These are phyloP conservation scores for Dicorynia guianensis DNA, from an alignment of 306 rosid genomes.

Conservation along the genomic window DNA sequence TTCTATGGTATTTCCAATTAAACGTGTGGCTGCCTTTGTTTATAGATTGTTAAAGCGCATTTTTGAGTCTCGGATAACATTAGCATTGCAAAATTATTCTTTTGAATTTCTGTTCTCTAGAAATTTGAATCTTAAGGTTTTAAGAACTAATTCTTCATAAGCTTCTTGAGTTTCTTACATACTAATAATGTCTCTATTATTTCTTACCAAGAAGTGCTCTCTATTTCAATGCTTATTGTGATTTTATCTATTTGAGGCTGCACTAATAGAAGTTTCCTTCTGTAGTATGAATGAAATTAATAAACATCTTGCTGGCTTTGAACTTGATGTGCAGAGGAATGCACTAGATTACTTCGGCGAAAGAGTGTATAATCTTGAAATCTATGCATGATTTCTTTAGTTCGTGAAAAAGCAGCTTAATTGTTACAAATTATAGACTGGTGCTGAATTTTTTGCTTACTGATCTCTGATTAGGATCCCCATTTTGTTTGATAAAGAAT, in stretches of 20 bases:
- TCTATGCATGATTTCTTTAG: not conserved
- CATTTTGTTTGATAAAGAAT: no score
- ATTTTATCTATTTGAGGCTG: not conserved
- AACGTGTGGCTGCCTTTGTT: not conserved
- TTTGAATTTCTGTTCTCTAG: not conserved
- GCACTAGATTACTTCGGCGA: not conserved
- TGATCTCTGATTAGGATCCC: no score
- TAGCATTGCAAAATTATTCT: not conserved
- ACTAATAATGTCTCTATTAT: not conserved
- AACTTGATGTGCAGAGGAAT: not conserved
- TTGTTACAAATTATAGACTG: not conserved
- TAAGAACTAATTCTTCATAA: no score
- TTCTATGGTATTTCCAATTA: not conserved
- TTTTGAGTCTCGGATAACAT: not conserved
- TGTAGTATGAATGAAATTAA: not conserved
- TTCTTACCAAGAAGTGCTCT: not conserved
- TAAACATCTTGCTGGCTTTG: not conserved
- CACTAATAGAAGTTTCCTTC: not conserved
- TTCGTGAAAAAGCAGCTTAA: not conserved
- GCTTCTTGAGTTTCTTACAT: no score
- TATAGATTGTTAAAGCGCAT: not conserved
- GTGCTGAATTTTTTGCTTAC: not conserved
- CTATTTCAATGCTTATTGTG: not conserved
- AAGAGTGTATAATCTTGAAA: not conserved
- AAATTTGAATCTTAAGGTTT: no score